Percentiles rank a stretch among this genome's conserved stretches.
phyloP scores from a whole-genome alignment of 2,329 filamentous ascomycete genomes.

The Catunica adiposa region DNA sequence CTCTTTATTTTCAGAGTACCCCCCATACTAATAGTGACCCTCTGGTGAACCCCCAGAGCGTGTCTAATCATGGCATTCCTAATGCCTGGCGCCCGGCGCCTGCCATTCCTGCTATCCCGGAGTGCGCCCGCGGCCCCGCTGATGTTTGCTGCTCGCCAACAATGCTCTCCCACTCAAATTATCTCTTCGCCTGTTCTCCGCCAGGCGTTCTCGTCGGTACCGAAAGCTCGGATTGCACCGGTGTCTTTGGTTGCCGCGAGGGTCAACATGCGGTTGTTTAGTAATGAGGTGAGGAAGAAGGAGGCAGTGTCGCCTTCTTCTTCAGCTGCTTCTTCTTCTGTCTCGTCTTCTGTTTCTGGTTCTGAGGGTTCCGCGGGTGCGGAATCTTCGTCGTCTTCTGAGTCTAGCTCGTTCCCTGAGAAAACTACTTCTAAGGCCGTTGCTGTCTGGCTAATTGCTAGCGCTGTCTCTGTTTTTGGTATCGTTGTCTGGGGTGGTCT shows the following conservation, averaged over 20 bases:
- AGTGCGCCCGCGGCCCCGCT: neutral
- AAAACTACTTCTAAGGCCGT: conserved; percentile 59
- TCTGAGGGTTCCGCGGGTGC: neutral
- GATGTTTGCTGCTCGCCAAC: conserved; percentile 1
- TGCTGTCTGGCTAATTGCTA: conserved; percentile 83
- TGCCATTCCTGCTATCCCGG: conserved; percentile 8
- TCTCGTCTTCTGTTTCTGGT: neutral
- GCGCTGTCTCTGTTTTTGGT: conserved; percentile 84
- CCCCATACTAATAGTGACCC: neutral
- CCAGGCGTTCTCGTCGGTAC: neutral
- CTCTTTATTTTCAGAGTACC: neutral
- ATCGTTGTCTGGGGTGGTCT: conserved; percentile 92
- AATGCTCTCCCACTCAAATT: conserved; percentile 2
- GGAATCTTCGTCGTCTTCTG: conserved; percentile 5
- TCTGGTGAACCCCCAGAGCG: neutral
- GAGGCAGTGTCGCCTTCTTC: conserved; percentile 1
- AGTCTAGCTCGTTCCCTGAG: conserved; percentile 29
- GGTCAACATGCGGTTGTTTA: conserved; percentile 11
- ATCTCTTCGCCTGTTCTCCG: neutral
- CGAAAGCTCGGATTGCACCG: neutral
- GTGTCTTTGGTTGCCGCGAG: neutral
- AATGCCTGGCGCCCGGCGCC: conserved; percentile 13
- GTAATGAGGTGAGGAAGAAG: conserved; percentile 3
- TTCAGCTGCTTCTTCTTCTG: neutral
- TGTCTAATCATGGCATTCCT: conserved; percentile 11